Evolutionary conservation across 2,329 filamentous ascomycete species (phyloP), one percentile per base, ranked within the genome.

Genomic region (Herpotrichia juniperi): DNA sequence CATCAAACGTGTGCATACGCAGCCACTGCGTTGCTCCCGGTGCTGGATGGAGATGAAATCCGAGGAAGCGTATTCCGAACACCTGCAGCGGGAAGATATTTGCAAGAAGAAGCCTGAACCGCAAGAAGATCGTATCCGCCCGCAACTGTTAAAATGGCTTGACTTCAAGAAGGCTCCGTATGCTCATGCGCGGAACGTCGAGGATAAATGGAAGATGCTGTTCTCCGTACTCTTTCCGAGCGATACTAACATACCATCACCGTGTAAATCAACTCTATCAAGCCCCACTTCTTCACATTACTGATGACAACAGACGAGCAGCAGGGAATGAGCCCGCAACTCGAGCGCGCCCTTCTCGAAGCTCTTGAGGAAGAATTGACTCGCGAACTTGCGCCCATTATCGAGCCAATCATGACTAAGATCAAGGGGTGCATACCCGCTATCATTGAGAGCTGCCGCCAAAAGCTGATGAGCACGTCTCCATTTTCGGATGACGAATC

Each of bases 171-270:
- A 51, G 25, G 42, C 51, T 11, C 56, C 56, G 4, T 59, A 48
- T 40, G 25, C 54, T 7, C 44, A 54, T 21, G 53, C 56, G 16
- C 50, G 22, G 31, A 49, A 24, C 16, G 34, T 37, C 6, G 56
- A 59, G 31, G 46, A 56, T 21, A 59, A 59, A 32, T 59, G 56
- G 56, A 54, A 39, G 19, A 56, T 57, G 11, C n/a, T 59, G 26
- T 59, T 48, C 42, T 24, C 7, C 12, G 26, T 45, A n/a, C 31
- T 59, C 4, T 59, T 59, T 26, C 51, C 56, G n/a, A 28, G 43
- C 12, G 51, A 59, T 14, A 37, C 12, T n/a, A 19, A 53, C 16
- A 32, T 54, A 8, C 56, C 56, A 2, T 59, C 56, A n/a, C 53
- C 56, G n/a, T 59, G 50, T 56, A 53, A 50, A 7, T 16, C 11